These are phyloP conservation scores for Yamadazyma akitaensis DNA, from an alignment of 805 yeast genomes.

Conservation along the genomic window DNA sequence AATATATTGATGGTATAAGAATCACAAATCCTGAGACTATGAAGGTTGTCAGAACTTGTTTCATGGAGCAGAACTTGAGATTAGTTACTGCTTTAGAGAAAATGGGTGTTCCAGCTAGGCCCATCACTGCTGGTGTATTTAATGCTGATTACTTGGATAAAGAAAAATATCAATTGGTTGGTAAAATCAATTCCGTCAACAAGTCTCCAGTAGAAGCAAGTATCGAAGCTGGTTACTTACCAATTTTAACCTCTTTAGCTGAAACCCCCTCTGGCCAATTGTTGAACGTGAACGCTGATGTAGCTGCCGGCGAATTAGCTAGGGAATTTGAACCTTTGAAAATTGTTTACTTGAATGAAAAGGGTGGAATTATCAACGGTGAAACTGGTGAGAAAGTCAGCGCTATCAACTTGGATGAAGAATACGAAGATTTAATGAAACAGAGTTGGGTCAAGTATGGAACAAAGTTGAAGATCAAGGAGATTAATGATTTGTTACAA, in stretches of 20 bases:
- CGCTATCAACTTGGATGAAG: conserved; percentile 91
- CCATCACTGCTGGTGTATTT: conserved; percentile 97
- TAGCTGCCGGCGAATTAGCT: conserved; percentile 97
- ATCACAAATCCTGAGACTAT: conserved; percentile 92
- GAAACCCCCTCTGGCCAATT: conserved; percentile 97
- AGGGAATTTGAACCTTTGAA: conserved; percentile 95
- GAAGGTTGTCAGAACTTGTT: conserved; percentile 94
- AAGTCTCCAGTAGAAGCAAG: conserved; percentile 87
- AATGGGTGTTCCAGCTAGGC: conserved; percentile 97
- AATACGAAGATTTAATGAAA: conserved; percentile 84
- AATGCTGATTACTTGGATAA: conserved; percentile 88
- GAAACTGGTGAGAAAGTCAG: conserved; percentile 86
- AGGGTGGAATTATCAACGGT: conserved; percentile 96
- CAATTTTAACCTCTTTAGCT: conserved; percentile 93
- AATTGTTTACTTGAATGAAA: conserved; percentile 93
- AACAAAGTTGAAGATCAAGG: conserved; percentile 93
- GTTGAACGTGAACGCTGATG: conserved; percentile 96
- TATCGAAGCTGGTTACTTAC: conserved; percentile 93
- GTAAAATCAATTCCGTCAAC: conserved; percentile 81
- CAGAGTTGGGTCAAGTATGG: conserved; percentile 99
- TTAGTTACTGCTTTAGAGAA: conserved; percentile 93
- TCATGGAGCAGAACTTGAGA: conserved; percentile 91
- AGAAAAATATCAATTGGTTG: conserved; percentile 89
- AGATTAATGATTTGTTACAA: conserved; percentile 90
- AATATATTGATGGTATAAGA: conserved; percentile 93